These are phyloP conservation scores for Cercospora sp. DNA, from an alignment of 2,329 filamentous ascomycete species.

Conservation along the genomic window DNA sequence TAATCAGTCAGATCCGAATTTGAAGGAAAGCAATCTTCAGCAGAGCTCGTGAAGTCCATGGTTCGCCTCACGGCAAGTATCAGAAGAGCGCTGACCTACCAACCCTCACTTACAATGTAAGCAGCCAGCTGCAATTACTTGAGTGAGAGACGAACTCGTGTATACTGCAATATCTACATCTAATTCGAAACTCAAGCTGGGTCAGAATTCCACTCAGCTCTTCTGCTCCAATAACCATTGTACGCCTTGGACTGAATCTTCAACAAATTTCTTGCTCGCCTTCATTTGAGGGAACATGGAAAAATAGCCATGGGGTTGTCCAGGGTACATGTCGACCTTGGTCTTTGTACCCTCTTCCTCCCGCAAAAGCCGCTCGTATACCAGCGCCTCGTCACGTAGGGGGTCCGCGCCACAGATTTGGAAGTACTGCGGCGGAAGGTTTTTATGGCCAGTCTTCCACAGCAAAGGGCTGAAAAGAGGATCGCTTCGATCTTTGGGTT, in stretches of 20 bases:
- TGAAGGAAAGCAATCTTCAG: neutral
- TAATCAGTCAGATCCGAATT: neutral
- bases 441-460: slow-evolving; percentile 39
- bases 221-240: slow-evolving; percentile 37
- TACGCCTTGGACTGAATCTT: slow-evolving; percentile 35
- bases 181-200: neutral
- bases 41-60: neutral
- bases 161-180: neutral
- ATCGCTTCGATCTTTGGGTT: slow-evolving; percentile 32
- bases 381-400: slow-evolving; percentile 51
- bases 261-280: slow-evolving; percentile 33
- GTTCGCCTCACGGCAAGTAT: neutral
- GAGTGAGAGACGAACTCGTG: neutral
- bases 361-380: slow-evolving; percentile 48
- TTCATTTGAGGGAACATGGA: slow-evolving; percentile 33
- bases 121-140: neutral
- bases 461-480: slow-evolving; percentile 37
- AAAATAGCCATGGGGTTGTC: no score
- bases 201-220: neutral
- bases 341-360: slow-evolving; percentile 45
- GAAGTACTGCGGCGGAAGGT: slow-evolving; percentile 49
- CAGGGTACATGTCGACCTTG: slow-evolving; percentile 46
- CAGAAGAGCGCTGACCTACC: neutral
- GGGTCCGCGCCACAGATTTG: slow-evolving; percentile 54
- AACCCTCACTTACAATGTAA: neutral